Conservation (phyloP, 768 basidiomycete species). For the Termitomyces sp. region DNA sequence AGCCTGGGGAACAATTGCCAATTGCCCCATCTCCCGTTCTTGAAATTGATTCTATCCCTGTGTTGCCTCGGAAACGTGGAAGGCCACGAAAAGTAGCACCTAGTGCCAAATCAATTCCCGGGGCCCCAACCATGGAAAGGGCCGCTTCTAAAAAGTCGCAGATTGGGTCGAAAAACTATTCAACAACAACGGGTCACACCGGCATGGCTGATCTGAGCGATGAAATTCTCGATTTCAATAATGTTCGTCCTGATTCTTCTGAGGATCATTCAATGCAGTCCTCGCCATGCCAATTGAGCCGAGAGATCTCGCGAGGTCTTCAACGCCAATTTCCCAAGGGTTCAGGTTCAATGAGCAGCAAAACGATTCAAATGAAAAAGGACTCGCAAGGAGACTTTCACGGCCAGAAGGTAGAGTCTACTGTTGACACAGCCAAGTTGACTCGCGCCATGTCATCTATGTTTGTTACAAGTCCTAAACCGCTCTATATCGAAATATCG, state of each 20-base stretch:
- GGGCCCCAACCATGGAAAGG: background rate
- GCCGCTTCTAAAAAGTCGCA: background rate
- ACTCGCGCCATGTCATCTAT: slow-evolving; percentile 12
- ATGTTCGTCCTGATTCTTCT: slow-evolving; percentile 7
- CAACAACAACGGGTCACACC: background rate
- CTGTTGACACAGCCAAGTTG: background rate
- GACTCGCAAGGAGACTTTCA: background rate
- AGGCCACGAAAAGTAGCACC: slow-evolving; percentile 6
- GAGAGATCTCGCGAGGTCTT: background rate
- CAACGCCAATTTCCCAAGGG: background rate
- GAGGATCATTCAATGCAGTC: slow-evolving; percentile 3
- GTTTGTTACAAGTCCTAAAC: slow-evolving; percentile 6
- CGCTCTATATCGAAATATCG: slow-evolving; percentile 15
- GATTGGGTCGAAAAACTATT: background rate
- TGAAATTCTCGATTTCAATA: slow-evolving; percentile 20
- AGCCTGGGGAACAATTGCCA: background rate
- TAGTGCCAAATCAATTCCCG: background rate
- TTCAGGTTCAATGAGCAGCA: background rate
- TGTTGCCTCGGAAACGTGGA: slow-evolving; percentile 7
- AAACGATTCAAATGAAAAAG: background rate
- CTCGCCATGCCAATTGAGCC: background rate
- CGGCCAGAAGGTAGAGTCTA: background rate
- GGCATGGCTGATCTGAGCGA: slow-evolving; percentile 13
- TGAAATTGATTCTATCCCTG: background rate
- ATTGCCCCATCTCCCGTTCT: background rate